These are phyloP conservation scores for Candida sp. DNA, from an alignment of 1,139 yeast genomes.

Conservation along the genomic window DNA sequence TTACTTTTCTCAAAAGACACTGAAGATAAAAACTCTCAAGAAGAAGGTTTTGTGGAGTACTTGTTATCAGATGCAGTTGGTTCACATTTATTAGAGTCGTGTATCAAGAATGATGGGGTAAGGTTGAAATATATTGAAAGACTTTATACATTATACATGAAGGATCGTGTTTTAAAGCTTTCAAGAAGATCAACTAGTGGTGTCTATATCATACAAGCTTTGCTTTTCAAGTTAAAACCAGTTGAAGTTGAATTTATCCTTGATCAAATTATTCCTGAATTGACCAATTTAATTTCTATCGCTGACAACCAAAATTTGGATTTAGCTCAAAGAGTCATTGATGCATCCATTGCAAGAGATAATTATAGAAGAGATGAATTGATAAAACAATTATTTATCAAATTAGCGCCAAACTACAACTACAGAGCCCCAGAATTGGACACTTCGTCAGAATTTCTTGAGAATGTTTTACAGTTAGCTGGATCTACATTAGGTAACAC, in stretches of 20 bases:
- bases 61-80: conserved; percentile 86
- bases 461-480: conserved; percentile 60
- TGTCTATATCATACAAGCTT: conserved; percentile 72
- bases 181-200: conserved; percentile 82
- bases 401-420: conserved; percentile 52
- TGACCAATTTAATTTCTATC: conserved; percentile 55
- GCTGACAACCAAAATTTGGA: conserved; percentile 58
- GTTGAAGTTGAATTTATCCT: conserved; percentile 61
- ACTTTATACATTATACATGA: conserved; percentile 69
- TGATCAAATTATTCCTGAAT: conserved; percentile 66
- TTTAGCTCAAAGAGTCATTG: conserved; percentile 64
- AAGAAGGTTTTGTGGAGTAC: conserved; percentile 81
- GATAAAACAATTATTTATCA: conserved; percentile 54
- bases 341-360: conserved; percentile 58
- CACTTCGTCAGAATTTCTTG: conserved; percentile 51
- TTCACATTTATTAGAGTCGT: conserved; percentile 80
- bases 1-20: conserved; percentile 40
- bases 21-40: conserved; percentile 55
- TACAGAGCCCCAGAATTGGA: conserved; percentile 31
- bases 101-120: conserved; percentile 57
- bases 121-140: conserved; percentile 69
- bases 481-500: conserved; percentile 79
- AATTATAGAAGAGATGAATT: conserved; percentile 67
- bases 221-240: conserved; percentile 58
- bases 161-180: conserved; percentile 64